Conservation (phyloP, 306 rosid genomes). For the Quercus rubra region DNA sequence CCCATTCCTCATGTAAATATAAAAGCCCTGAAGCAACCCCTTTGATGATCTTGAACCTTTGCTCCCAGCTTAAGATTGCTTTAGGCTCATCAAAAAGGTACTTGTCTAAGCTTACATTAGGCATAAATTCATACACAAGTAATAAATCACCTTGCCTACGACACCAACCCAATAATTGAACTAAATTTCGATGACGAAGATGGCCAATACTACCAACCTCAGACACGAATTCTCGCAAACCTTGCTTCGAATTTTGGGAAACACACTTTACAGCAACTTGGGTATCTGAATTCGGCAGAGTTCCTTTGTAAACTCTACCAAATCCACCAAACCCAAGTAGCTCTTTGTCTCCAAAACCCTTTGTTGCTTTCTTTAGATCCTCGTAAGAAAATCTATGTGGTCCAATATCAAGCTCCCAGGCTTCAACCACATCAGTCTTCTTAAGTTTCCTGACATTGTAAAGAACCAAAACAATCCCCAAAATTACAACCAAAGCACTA, state of each 20-base stretch:
- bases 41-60: conserved; percentile 23
- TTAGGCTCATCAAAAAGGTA: conserved; percentile 26
- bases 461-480: background rate
- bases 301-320: conserved; percentile 34
- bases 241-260: conserved; percentile 25
- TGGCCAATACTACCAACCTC: conserved; percentile 30
- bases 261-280: conserved; percentile 32
- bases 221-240: conserved; percentile 22
- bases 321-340: conserved; percentile 32
- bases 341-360: conserved; percentile 28
- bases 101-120: conserved; percentile 34
- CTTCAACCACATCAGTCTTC: conserved; percentile 24
- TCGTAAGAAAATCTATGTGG: conserved; percentile 30
- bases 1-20: conserved; percentile 38
- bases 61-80: conserved; percentile 25
- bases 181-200: conserved; percentile 29
- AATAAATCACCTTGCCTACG: conserved; percentile 19
- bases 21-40: conserved; percentile 37
- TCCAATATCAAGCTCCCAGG: conserved; percentile 33
- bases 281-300: conserved; percentile 10
- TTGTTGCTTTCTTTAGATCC: conserved; percentile 29
- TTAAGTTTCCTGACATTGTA: conserved; percentile 6
- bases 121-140: conserved; percentile 35
- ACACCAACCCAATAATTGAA: conserved; percentile 39
- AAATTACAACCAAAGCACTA: conserved; percentile 11